phyloP scores from a whole-genome alignment of 1,139 yeast genomes.

The Hyphopichia fennica region DNA sequence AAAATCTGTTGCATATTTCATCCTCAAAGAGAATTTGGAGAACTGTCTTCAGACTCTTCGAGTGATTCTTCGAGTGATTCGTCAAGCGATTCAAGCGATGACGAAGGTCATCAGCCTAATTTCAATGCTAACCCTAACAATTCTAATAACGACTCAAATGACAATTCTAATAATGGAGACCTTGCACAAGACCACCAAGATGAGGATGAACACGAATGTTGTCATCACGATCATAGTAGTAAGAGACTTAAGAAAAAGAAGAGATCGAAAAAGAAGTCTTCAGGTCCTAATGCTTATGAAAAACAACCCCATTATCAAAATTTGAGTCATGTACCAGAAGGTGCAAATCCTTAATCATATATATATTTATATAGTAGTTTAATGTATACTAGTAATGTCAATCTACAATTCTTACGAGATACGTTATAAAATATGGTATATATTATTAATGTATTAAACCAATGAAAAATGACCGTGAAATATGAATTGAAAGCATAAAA shows the following conservation, averaged over 20 bases:
- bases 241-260: conserved; percentile 3
- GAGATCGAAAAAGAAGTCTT: conserved; percentile 7
- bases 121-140: conserved; percentile 4
- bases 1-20: conserved; percentile 96
- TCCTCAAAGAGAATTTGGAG: conserved; percentile 74
- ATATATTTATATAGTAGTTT: not conserved
- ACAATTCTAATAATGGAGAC: not conserved
- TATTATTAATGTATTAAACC: not conserved
- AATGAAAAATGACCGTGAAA: not conserved
- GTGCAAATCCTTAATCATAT: not conserved
- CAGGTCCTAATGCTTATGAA: conserved; percentile 74
- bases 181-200: conserved; percentile 2
- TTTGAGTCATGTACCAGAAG: not conserved
- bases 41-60: conserved; percentile 42
- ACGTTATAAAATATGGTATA: no score
- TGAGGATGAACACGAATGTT: conserved; percentile 5
- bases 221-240: not conserved
- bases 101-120: conserved; percentile 15
- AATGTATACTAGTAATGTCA: no score
- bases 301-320: conserved; percentile 48
- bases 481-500: no score
- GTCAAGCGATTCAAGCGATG: conserved; percentile 32
- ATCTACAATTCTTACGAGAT: no score
- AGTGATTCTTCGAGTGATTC: conserved; percentile 34
- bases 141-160: not conserved